Conservation (phyloP, 108 stramenopile genomes). For the Cyclotella distinguenda region DNA sequence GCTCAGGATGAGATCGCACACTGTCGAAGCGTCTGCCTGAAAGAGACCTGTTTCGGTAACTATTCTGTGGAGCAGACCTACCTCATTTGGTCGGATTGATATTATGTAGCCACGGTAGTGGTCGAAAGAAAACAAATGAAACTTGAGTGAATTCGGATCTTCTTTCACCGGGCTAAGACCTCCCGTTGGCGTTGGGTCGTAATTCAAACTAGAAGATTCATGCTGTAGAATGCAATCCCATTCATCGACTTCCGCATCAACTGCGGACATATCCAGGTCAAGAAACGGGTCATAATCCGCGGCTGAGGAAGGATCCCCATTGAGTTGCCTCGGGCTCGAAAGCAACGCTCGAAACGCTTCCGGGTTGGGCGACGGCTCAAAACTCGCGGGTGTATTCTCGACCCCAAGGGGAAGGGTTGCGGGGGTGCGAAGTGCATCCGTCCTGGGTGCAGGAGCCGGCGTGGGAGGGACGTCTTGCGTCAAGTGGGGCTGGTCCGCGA, state of each 20-base stretch:
- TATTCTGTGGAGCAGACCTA: constrained; percentile 65
- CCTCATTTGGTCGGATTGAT: constrained; percentile 73
- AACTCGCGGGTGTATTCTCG: constrained; percentile 3
- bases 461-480: constrained; percentile 7
- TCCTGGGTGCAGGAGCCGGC: not conserved
- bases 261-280: constrained; percentile 35
- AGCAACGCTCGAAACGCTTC: constrained; percentile 30
- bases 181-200: constrained; percentile 19
- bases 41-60: constrained; percentile 77
- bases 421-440: not conserved
- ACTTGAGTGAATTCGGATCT: constrained; percentile 58
- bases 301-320: constrained; percentile 20
- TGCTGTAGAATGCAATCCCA: constrained; percentile 46
- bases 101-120: constrained; percentile 72
- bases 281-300: constrained; percentile 28
- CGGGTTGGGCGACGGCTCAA: constrained; percentile 13
- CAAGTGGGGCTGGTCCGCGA: constrained; percentile 43
- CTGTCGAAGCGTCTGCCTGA: constrained; percentile 57
- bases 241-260: constrained; percentile 37
- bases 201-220: constrained; percentile 23
- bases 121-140: constrained; percentile 67
- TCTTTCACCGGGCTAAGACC: constrained; percentile 2
- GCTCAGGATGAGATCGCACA: constrained; percentile 68
- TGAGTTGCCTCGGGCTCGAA: constrained; percentile 31
- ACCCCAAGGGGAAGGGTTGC: constrained; percentile 12